Evolutionary conservation across 805 yeast genomes (phyloP), one percentile per base, ranked within the genome.

Genomic region (Suhomyces prunicola): DNA sequence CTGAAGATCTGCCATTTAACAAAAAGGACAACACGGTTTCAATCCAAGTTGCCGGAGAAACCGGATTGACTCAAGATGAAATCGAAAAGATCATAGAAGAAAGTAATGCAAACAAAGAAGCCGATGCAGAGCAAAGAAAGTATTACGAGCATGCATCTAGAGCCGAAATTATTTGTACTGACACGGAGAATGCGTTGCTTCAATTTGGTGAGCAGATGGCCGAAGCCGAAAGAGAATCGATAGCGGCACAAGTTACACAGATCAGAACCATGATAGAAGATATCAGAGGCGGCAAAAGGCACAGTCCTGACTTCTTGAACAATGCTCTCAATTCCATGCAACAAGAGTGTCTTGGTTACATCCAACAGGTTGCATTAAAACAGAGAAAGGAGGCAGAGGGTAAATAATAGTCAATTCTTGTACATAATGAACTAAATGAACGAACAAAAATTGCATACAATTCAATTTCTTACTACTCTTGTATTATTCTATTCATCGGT

Each of bases 161-260:
- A 65, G 88, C 90, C 24, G 96, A 87, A 59, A 84, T 87, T 62
- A 78, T 87, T 49, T 83, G 90, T 60, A 86, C 87, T 63, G 99
- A 94, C 70, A 90, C 96, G 49, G 97, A 91, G 71, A 80, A 81
- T 71, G 93, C 97, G 8, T 75, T 94, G 57, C 76, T 77, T 59
- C 96, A 89, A 73, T 90, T 87, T 65, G 78, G 79, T 7, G 68
- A 71, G 6, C 55, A 70, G 7, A 77, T 83, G 78, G 72, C 68
- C 4, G 56, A 66, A 6, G 82, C 74, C 55, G 90, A 86, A 61
- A 80, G 76, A 65, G 54, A 56, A 1, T 51, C 39, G 6, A 70
- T 75, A 12, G 33, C 41, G 6, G 47, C 24, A 1, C 56, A 50
- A 35, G 54, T 73, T 1, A 54, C 47, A 13, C 60, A 50, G 0